Evolutionary conservation across 805 yeast genomes (phyloP), one percentile per base, ranked within the genome.

Genomic region (Wickerhamomyces rabaulensis): DNA sequence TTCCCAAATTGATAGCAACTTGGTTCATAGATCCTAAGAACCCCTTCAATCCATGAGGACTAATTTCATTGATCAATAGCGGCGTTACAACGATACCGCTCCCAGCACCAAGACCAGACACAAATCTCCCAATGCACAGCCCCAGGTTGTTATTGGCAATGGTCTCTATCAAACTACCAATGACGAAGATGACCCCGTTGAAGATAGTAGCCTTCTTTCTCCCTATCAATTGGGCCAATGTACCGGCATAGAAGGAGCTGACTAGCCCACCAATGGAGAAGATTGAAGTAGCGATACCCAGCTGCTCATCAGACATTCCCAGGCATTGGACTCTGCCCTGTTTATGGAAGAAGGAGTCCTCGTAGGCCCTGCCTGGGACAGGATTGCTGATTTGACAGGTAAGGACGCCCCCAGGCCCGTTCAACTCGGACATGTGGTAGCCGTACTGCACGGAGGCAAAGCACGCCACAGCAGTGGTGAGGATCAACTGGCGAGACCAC

Each of bases 401-500:
- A 41, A 89, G 71, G 27, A 79, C 76, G 13, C 76, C 74, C 47
- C 85, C 86, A 0, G 97, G 97, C 7, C 97, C 95, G 66, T 92
- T 92, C 62, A 92, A 73, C 63, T 91, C 97, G 1, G 97, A 84
- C 84, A 92, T 83, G 63, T 94, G 98, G 63, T 87, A 89, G 1
- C 99, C 99, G 64, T 84, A 94, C 64, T 90, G 97, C 12, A 91
- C 70, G 2, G 95, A 79, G 2, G 91, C 90, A 21, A 89, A 59
- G 54, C 95, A 86, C 6, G 83, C 80, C 12, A 86, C 79, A 1
- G 74, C 59, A 2, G 79, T 77, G 3, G 80, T 65, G 9, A 65
- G 45, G 2, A 80, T 47, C 41, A 83, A 65, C 29, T 60, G 50
- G 12, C 25, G 35, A 1, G 57, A 52, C 55, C 53, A 54, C 1